These are phyloP conservation scores for Cyberlindnera meyerae DNA, from an alignment of 805 yeast genomes.

Conservation along the genomic window DNA sequence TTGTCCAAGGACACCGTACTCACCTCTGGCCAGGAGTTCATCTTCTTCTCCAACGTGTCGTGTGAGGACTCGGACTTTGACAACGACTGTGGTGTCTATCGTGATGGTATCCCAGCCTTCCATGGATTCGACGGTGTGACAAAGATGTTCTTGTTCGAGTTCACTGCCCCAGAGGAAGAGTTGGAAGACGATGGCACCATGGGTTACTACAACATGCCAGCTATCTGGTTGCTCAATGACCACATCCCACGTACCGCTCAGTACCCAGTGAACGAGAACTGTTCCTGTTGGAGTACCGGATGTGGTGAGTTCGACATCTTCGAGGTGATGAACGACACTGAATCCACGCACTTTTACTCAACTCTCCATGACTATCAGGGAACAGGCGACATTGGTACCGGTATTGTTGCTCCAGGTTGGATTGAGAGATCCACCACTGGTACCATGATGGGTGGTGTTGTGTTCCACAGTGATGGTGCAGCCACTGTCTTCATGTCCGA, in stretches of 20 bases:
- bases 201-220: constrained; percentile 56
- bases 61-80: constrained; percentile 52
- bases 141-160: constrained; percentile 70
- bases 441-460: constrained; percentile 67
- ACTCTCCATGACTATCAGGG: constrained; percentile 78
- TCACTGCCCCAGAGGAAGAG: constrained; percentile 58
- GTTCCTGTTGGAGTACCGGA: constrained; percentile 75
- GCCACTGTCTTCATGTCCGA: constrained; percentile 59
- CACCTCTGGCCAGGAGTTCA: constrained; percentile 53
- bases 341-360: constrained; percentile 50
- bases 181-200: constrained; percentile 26
- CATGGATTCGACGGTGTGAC: constrained; percentile 65
- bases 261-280: constrained; percentile 53
- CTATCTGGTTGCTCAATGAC: constrained; percentile 72
- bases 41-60: constrained; percentile 51
- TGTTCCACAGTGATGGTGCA: constrained; percentile 56
- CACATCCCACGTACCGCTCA: constrained; percentile 73
- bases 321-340: constrained; percentile 65
- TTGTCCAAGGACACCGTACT: constrained; percentile 45
- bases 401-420: constrained; percentile 53
- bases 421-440: constrained; percentile 46
- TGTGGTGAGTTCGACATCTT: constrained; percentile 78
- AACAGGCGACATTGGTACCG: constrained; percentile 54
- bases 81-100: constrained; percentile 70
- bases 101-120: constrained; percentile 68